Percentiles rank a stretch among this genome's conserved stretches.
These are phyloP conservation scores for Chlamydomonas eustigma DNA, from an alignment of 139 green algal species.

Conservation along the genomic window DNA sequence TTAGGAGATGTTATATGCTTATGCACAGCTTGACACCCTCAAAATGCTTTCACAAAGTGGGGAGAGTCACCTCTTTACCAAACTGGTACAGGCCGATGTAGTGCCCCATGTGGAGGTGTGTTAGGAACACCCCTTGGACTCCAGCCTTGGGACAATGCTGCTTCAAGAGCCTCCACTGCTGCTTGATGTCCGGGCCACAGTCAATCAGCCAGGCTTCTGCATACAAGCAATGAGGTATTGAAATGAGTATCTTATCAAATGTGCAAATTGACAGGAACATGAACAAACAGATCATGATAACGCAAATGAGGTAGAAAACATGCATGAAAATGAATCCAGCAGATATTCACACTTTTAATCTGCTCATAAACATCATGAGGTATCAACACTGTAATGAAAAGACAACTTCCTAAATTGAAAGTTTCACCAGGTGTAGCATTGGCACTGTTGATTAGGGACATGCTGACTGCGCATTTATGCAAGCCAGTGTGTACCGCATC, in stretches of 20 bases:
- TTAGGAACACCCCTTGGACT: slow-evolving; percentile 31
- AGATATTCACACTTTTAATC: background rate
- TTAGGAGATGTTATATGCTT: too few species aligned
- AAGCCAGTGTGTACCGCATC: background rate
- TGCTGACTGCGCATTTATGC: slow-evolving; percentile 1
- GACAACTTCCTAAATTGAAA: too few species aligned
- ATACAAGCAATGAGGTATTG: background rate
- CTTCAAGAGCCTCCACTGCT: slow-evolving; percentile 22
- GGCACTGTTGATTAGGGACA: background rate
- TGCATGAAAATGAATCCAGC: background rate
- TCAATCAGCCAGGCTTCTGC: slow-evolving; percentile 27
- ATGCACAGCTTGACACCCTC: too few species aligned
- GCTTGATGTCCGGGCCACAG: slow-evolving; percentile 30
- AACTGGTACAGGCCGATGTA: slow-evolving; percentile 34
- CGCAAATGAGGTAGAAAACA: background rate
- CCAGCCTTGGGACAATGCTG: background rate
- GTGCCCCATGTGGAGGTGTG: slow-evolving; percentile 37
- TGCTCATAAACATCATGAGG: background rate
- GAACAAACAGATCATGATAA: background rate
- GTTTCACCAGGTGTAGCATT: too few species aligned
- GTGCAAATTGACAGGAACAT: background rate
- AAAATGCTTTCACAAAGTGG: too few species aligned
- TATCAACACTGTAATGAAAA: background rate
- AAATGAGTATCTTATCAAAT: background rate
- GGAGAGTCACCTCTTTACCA: slow-evolving; percentile 1